Evolutionary conservation across 2,329 filamentous ascomycete genomes (phyloP).

Genomic region (Stagonosporopsis tanaceti): DNA sequence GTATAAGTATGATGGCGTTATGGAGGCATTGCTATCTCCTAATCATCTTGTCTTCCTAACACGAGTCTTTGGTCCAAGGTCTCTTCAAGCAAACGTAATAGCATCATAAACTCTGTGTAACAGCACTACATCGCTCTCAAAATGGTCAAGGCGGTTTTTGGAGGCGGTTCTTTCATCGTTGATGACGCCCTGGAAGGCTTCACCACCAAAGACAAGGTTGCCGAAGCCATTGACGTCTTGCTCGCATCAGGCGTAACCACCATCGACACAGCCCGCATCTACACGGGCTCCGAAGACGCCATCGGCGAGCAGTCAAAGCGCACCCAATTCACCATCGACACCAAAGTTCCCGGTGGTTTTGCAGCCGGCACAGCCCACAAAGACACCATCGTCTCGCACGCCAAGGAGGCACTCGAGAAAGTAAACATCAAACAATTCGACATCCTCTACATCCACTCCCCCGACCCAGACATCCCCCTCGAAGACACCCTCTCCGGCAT

Average conservation of each 20-base stretch:
- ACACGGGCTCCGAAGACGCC: slow-evolving; percentile 52
- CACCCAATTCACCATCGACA: slow-evolving; percentile 56
- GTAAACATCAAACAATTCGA: slow-evolving; percentile 41
- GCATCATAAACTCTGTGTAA: too few species aligned
- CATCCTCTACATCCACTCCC: slow-evolving; percentile 46
- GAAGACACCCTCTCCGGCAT: slow-evolving; percentile 43
- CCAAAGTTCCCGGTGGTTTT: slow-evolving; percentile 56
- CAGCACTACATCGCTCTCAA: background rate
- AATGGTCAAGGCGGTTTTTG: slow-evolving; percentile 51
- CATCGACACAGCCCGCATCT: slow-evolving; percentile 54
- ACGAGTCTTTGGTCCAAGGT: background rate
- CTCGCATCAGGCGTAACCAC: slow-evolving; percentile 45
- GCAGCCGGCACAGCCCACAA: slow-evolving; percentile 43
- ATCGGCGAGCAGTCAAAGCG: slow-evolving; percentile 53
- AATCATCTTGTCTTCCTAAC: background rate
- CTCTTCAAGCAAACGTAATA: too few species aligned
- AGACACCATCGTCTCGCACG: slow-evolving; percentile 46
- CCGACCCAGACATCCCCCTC: slow-evolving; percentile 34
- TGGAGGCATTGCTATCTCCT: background rate
- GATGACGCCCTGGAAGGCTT: slow-evolving; percentile 27
- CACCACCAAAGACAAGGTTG: slow-evolving; percentile 21
- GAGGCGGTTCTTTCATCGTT: slow-evolving; percentile 38
- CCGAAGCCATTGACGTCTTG: slow-evolving; percentile 39
- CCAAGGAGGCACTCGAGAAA: slow-evolving; percentile 17
- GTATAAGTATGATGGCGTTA: slow-evolving; percentile 1